These are phyloP conservation scores for Coemansia asiatica DNA, from an alignment of 192 early-diverging fungal species.

Conservation along the genomic window DNA sequence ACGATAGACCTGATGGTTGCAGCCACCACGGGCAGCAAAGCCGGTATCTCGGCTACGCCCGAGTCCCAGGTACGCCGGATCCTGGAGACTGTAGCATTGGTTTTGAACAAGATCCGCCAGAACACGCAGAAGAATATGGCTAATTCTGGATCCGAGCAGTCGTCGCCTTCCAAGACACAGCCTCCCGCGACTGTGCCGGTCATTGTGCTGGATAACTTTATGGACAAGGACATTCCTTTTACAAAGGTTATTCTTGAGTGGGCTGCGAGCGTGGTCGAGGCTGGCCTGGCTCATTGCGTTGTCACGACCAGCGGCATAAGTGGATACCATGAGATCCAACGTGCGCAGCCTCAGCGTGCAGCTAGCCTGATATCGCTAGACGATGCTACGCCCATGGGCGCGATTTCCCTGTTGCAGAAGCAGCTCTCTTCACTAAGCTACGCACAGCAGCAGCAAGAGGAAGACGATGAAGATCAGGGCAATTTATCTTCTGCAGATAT, in stretches of 20 bases:
- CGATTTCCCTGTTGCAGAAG: conserved; percentile 40
- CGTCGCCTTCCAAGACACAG: conserved; percentile 13
- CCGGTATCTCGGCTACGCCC: conserved; percentile 76
- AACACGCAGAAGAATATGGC: conserved; percentile 2
- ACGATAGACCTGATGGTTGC: conserved; percentile 82
- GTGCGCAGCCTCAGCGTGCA: conserved; percentile 43
- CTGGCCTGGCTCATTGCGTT: conserved; percentile 86
- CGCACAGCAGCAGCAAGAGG: conserved; percentile 10
- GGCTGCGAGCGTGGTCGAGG: conserved; percentile 79
- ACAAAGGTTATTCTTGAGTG: conserved; percentile 73
- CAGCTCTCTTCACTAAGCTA: conserved; percentile 35
- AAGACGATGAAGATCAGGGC: background rate
- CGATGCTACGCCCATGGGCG: conserved; percentile 43
- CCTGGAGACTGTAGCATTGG: conserved; percentile 76
- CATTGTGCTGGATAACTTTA: conserved; percentile 84
- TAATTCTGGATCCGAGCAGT: background rate
- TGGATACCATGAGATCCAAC: conserved; percentile 64
- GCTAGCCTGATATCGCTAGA: conserved; percentile 43
- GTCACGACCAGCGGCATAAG: conserved; percentile 77
- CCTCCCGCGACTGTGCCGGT: conserved; percentile 74
- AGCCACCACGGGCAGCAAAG: conserved; percentile 87
- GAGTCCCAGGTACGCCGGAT: conserved; percentile 83
- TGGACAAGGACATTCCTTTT: conserved; percentile 69
- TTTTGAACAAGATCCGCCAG: conserved; percentile 63
- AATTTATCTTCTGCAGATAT: background rate